Conservation (phyloP, 495 filamentous ascomycete species). For the Hypoxylon perforatum region DNA sequence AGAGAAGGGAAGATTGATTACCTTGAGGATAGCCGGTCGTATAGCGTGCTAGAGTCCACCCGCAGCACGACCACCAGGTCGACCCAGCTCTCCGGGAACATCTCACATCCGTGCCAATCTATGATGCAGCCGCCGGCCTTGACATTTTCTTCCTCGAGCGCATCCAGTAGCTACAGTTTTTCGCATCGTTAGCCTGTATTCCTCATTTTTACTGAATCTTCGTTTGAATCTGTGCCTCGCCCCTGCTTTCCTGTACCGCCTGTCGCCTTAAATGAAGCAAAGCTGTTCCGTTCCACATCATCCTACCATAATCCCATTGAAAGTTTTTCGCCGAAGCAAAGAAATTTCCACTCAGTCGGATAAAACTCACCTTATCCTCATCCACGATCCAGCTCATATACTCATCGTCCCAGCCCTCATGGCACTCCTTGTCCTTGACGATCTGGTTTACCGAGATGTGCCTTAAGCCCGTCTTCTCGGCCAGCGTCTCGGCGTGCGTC, state of each 20-base stretch:
- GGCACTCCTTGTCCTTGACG: slow-evolving; percentile 84
- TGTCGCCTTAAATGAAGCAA: too few relatives aligned
- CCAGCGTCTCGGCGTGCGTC: slow-evolving; percentile 82
- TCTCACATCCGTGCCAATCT: slow-evolving; percentile 98
- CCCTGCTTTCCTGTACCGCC: too few relatives aligned
- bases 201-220: neutral
- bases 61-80: slow-evolving; percentile 94
- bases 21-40: slow-evolving; percentile 83
- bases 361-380: slow-evolving; percentile 83
- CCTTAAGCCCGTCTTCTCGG: slow-evolving; percentile 69
- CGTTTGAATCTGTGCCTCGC: too few relatives aligned
- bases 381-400: slow-evolving; percentile 92
- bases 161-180: slow-evolving; percentile 78
- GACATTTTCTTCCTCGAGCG: slow-evolving; percentile 80
- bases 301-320: neutral
- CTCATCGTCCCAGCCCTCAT: slow-evolving; percentile 87
- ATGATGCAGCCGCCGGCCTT: slow-evolving; percentile 87
- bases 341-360: neutral
- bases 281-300: too few relatives aligned
- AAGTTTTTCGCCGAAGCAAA: neutral
- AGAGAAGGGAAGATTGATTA: slow-evolving; percentile 44
- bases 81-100: slow-evolving; percentile 94
- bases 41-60: slow-evolving; percentile 79
- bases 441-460: slow-evolving; percentile 91
- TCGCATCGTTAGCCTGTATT: slow-evolving; percentile 8